Evolutionary conservation across 306 rosid genomes (phyloP), one percentile per base, ranked within the genome.

Genomic region (Dryas alaskensis): DNA sequence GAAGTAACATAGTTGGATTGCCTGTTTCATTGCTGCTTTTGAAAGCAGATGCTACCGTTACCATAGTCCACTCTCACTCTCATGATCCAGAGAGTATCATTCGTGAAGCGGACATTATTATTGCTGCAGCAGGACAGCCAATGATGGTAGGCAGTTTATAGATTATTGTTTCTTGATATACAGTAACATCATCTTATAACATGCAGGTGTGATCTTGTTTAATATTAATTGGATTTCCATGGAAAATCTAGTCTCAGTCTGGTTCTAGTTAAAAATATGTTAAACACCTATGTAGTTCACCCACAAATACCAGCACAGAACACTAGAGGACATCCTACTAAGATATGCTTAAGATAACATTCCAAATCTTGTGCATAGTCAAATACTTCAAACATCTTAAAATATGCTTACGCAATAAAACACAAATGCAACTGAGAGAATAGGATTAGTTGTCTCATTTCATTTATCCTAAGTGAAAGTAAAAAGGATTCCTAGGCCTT

Each of bases 61-160:
- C 94, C 40, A 54, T 87, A 65, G 92, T 88, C 40, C 97, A 91
- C 81, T 91, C 98, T 6, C 91, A 22, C 71, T 81, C 98, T 66
- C 75, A 71, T 51, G 81, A 91, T 65, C 90, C 90, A 3, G 92
- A 91, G 82, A 80, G 70, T 45, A 72, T 89, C 80, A 79, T 94
- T 55, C 88, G 85, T 3, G 92, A 94, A 78, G 92, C 97, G 3
- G 98, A 91, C 81, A 91, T 94, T 73, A 75, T 89, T 27, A 91
- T 91, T 79, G 98, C 98, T 60, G 98, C 97, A 70, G 95, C 97
- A 55, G 98, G 96, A 72, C 97, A 94, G 78, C 83, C 97, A 48
- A 83, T 62, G 80, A 91, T 94, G 94, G 97, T 91, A 86, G 45
- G 63, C 73, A 45, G 31, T 71, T 71, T 44, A 31, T 73, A 58